A percentile compares a stretch with the other conserved stretches of the same genome.
Conservation (phyloP, 805 yeast genomes). For the Scheffersomyces stipitis region DNA sequence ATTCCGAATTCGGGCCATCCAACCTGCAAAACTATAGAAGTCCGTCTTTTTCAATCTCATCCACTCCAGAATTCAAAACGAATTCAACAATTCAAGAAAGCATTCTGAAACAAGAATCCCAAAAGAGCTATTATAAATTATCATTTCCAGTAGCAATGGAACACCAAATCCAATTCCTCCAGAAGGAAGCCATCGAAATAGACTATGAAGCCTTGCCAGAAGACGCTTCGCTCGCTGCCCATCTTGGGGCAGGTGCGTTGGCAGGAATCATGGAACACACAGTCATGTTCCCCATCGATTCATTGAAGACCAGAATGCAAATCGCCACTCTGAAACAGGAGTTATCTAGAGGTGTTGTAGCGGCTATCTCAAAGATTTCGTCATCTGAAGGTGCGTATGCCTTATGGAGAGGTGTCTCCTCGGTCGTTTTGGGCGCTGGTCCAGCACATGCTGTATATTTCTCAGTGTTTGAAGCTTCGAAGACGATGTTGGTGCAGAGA, state of each 20-base stretch:
- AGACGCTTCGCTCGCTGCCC: slow-evolving; percentile 77
- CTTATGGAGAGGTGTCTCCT: slow-evolving; percentile 90
- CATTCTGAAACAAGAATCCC: too few species aligned
- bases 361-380: slow-evolving; percentile 72
- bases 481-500: slow-evolving; percentile 52
- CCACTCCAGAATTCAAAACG: too few species aligned
- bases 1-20: too few species aligned
- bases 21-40: too few species aligned
- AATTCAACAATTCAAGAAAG: too few species aligned
- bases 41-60: too few species aligned
- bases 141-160: too few species aligned
- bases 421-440: slow-evolving; percentile 96
- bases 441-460: slow-evolving; percentile 98
- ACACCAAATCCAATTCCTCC: slow-evolving; percentile 21
- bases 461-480: slow-evolving; percentile 85
- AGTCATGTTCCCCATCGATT: slow-evolving; percentile 94
- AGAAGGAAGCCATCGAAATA: slow-evolving; percentile 48
- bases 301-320: slow-evolving; percentile 96
- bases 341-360: slow-evolving; percentile 48
- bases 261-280: slow-evolving; percentile 99
- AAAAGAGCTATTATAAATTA: too few species aligned
- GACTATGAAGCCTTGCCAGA: slow-evolving; percentile 94
- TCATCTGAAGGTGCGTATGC: slow-evolving; percentile 86
- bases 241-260: slow-evolving; percentile 90
- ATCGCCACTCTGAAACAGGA: slow-evolving; percentile 33